A percentile compares a stretch with the other conserved stretches of the same genome.
phyloP scores from a whole-genome alignment of 768 basidiomycete genomes.

The Xerocomellus dryophilus region DNA sequence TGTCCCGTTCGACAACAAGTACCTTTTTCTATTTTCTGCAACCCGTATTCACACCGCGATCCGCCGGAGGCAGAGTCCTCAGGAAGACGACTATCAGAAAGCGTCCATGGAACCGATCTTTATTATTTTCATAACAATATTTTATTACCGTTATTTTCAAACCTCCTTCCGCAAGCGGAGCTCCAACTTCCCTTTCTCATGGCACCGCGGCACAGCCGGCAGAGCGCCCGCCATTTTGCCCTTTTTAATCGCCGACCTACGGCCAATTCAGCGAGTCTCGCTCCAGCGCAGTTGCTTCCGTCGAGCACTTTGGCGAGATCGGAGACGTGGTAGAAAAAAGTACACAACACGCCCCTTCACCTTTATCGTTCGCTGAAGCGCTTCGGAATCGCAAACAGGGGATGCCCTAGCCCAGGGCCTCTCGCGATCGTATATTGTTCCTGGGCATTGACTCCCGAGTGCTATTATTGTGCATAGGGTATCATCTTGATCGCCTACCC shows the following conservation, averaged over 20 bases:
- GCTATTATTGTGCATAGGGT: conserved; percentile 23
- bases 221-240: conserved; percentile 10
- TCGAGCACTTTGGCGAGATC: not conserved
- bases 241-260: conserved; percentile 33
- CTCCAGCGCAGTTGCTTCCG: not conserved
- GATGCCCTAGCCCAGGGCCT: conserved; percentile 26
- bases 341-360: not conserved
- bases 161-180: conserved; percentile 26
- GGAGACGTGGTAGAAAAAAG: not conserved
- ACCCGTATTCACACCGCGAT: conserved; percentile 16
- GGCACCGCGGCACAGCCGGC: conserved; percentile 31
- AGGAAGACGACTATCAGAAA: conserved; percentile 11
- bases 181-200: conserved; percentile 22
- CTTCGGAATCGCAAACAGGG: conserved; percentile 12
- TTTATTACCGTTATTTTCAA: too few species aligned
- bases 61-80: conserved; percentile 7
- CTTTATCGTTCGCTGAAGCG: not conserved
- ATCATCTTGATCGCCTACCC: conserved; percentile 37
- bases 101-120: conserved; percentile 6
- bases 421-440: conserved; percentile 22
- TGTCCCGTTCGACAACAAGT: conserved; percentile 1
- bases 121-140: conserved; percentile 15
- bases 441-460: conserved; percentile 9
- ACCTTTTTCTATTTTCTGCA: conserved; percentile 3
- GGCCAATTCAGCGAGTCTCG: conserved; percentile 22